phyloP scores from a whole-genome alignment of 768 basidiomycete species.

The Punctularia strigosozonata region DNA sequence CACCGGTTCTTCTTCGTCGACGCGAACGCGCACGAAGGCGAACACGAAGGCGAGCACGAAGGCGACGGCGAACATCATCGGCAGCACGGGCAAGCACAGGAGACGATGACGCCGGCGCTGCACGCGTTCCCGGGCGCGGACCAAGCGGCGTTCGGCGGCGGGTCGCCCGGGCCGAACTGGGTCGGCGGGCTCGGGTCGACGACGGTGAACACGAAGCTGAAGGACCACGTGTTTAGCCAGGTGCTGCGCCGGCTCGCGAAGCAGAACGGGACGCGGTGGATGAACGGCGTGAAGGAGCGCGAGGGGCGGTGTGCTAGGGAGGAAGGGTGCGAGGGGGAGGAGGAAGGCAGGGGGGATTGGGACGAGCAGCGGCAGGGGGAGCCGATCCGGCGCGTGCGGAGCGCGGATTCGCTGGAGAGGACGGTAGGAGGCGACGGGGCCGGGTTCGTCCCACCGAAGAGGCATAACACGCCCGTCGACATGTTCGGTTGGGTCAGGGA shows the following conservation, averaged over 20 bases:
- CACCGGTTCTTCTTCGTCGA: neutral
- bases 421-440: constrained; percentile 20
- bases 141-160: constrained; percentile 20
- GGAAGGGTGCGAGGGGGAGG: constrained; percentile 37
- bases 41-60: constrained; percentile 20
- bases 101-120: too few relatives aligned
- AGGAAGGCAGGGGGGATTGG: constrained; percentile 6
- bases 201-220: constrained; percentile 84
- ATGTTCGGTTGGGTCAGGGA: too few relatives aligned
- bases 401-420: constrained; percentile 38
- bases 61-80: too few relatives aligned
- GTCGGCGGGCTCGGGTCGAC: constrained; percentile 91
- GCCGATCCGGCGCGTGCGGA: constrained; percentile 52
- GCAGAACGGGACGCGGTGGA: constrained; percentile 23
- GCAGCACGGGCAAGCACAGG: too few relatives aligned
- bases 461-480: neutral
- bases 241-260: constrained; percentile 67
- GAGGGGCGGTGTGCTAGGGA: constrained; percentile 27
- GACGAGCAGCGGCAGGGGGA: too few relatives aligned
- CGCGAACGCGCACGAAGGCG: neutral
- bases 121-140: constrained; percentile 20
- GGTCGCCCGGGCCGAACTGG: constrained; percentile 30
- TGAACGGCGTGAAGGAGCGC: constrained; percentile 5
- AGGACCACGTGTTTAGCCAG: constrained; percentile 91
- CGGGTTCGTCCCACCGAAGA: constrained; percentile 15